phyloP scores from a whole-genome alignment of 495 filamentous ascomycete species.

The Aspergillus baeticus region DNA sequence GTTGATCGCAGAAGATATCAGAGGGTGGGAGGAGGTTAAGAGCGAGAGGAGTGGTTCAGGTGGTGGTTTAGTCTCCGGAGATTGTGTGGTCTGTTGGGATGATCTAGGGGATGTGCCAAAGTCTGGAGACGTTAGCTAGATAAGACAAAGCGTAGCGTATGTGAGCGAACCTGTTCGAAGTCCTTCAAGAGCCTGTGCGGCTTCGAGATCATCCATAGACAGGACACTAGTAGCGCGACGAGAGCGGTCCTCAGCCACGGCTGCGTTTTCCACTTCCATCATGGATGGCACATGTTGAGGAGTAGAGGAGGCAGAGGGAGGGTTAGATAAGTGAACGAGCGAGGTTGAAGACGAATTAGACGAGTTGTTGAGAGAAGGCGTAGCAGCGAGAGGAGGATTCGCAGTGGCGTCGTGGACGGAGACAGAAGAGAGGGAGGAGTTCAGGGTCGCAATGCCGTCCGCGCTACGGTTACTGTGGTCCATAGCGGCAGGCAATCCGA shows the following conservation, averaged over 20 bases:
- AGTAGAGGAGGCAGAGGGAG: constrained; percentile 15
- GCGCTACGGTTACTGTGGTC: constrained; percentile 24
- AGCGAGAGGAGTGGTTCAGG: constrained; percentile 77
- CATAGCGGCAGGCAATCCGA: constrained; percentile 18
- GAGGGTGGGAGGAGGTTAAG: constrained; percentile 74
- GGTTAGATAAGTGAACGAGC: constrained; percentile 11
- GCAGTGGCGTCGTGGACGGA: constrained; percentile 19
- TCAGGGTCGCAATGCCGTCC: constrained; percentile 19
- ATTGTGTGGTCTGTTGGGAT: constrained; percentile 27
- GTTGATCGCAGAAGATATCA: constrained; percentile 76
- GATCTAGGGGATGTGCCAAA: constrained; percentile 34
- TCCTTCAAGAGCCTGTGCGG: constrained; percentile 82
- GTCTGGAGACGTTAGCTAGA: constrained; percentile 15
- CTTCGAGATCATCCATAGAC: constrained; percentile 83
- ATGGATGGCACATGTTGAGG: constrained; percentile 34
- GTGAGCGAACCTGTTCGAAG: constrained; percentile 68
- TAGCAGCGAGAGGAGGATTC: constrained; percentile 13
- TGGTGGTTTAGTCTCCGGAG: constrained; percentile 26
- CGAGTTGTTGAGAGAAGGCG: constrained; percentile 8
- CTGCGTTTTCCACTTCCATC: constrained; percentile 42
- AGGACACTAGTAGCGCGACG: constrained; percentile 49
- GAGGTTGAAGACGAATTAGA: constrained; percentile 13
- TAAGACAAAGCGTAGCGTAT: constrained; percentile 6
- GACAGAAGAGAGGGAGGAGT: constrained; percentile 18
- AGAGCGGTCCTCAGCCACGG: constrained; percentile 38